phyloP scores from a whole-genome alignment of 2,329 filamentous ascomycete genomes.

The Alternaria metachromatica region DNA sequence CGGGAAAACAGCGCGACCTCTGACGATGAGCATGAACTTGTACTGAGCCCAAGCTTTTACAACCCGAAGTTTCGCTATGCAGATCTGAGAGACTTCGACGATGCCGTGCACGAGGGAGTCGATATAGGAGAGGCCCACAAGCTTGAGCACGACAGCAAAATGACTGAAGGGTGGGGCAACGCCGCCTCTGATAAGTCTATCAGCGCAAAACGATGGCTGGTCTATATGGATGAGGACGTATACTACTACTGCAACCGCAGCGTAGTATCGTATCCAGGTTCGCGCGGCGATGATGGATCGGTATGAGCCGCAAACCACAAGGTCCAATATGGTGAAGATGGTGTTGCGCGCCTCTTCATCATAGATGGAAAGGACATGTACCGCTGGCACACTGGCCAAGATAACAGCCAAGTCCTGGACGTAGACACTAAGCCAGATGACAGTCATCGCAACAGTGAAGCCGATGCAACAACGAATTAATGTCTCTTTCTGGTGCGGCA shows the following conservation, averaged over 20 bases:
- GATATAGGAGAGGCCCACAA: background rate
- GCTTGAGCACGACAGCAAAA: background rate
- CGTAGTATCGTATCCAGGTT: background rate
- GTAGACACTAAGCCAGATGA: background rate
- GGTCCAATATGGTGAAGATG: background rate
- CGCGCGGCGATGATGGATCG: background rate
- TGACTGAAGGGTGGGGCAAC: background rate
- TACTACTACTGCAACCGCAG: background rate
- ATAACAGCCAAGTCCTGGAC: background rate
- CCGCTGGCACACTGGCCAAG: background rate
- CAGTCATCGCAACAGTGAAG: background rate
- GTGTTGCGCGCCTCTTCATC: background rate
- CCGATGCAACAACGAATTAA: background rate
- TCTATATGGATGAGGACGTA: background rate
- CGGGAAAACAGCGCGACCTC: background rate
- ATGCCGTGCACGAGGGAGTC: background rate
- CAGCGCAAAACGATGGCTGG: background rate
- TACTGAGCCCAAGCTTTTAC: background rate
- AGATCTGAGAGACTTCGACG: background rate
- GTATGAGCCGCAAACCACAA: background rate
- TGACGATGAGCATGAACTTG: background rate
- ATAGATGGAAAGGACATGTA: background rate
- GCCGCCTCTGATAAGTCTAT: background rate
- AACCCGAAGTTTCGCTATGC: background rate
- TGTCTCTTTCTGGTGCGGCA: background rate